These are phyloP conservation scores for Vitis rupestris DNA, from an alignment of 164 flowering plant species.

Conservation along the genomic window DNA sequence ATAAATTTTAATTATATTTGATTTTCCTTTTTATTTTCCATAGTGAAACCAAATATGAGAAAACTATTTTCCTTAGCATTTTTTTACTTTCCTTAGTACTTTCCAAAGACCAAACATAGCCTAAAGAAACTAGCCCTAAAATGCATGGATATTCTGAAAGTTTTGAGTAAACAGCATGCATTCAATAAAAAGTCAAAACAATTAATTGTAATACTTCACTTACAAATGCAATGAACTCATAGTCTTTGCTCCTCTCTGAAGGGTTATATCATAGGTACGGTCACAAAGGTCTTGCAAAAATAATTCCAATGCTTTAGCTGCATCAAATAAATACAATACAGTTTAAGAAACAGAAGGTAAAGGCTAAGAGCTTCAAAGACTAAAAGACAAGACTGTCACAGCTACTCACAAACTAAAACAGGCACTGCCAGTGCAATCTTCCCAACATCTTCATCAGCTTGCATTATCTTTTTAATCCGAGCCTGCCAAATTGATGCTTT, in stretches of 20 bases:
- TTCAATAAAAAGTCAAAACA: too few species aligned
- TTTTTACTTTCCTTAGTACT: too few species aligned
- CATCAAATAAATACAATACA: constrained; percentile 10
- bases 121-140: too few species aligned
- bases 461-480: constrained; percentile 84
- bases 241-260: constrained; percentile 81
- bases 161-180: too few species aligned
- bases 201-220: constrained; percentile 23
- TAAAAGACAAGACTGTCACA: background rate
- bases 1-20: too few species aligned
- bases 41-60: too few species aligned
- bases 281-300: constrained; percentile 89
- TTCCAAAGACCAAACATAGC: too few species aligned
- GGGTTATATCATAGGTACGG: constrained; percentile 76
- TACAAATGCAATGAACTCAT: constrained; percentile 74
- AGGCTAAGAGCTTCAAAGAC: background rate
- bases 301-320: constrained; percentile 86
- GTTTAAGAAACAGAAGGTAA: constrained; percentile 1
- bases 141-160: too few species aligned
- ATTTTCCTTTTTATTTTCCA: too few species aligned
- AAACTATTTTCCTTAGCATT: too few species aligned
- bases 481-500: constrained; percentile 39
- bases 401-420: constrained; percentile 69
- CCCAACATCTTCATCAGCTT: constrained; percentile 88
- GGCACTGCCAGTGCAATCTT: constrained; percentile 91